Evolutionary conservation across 495 filamentous ascomycete species (phyloP).

Genomic region (Massariosphaeria phaeospora): DNA sequence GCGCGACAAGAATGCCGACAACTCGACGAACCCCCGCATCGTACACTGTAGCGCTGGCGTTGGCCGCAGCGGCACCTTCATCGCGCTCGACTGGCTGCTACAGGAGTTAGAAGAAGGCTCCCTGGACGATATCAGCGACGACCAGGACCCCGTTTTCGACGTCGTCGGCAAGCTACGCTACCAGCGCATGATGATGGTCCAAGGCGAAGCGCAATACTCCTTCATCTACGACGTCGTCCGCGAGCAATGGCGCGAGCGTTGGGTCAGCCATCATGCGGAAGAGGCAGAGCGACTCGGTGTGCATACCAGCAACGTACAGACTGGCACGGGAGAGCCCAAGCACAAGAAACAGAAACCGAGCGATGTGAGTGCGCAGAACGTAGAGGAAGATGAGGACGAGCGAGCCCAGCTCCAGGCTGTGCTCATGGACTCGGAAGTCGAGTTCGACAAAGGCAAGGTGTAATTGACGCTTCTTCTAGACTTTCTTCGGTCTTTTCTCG

Average conservation of each 20-base stretch:
- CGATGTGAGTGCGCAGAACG: slow-evolving; percentile 1
- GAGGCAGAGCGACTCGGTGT: slow-evolving; percentile 20
- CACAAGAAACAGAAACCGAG: slow-evolving; percentile 10
- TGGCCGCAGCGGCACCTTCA: slow-evolving; percentile 90
- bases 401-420: slow-evolving; percentile 23
- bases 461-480: not conserved
- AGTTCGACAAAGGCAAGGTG: slow-evolving; percentile 22
- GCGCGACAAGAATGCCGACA: slow-evolving; percentile 58
- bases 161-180: slow-evolving; percentile 77
- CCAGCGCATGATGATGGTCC: slow-evolving; percentile 95
- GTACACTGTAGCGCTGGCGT: slow-evolving; percentile 95
- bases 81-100: slow-evolving; percentile 85
- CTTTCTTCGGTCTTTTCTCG: too few relatives aligned
- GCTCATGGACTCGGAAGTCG: slow-evolving; percentile 8
- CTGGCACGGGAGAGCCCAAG: too few relatives aligned
- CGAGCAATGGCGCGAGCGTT: slow-evolving; percentile 53
- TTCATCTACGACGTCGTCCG: slow-evolving; percentile 88
- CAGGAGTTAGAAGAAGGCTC: slow-evolving; percentile 72
- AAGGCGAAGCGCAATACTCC: slow-evolving; percentile 75
- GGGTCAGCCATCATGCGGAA: slow-evolving; percentile 18
- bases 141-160: slow-evolving; percentile 60
- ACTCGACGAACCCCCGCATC: slow-evolving; percentile 67
- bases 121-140: slow-evolving; percentile 47
- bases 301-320: not conserved
- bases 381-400: slow-evolving; percentile 19